Conservation (phyloP, 2,329 filamentous ascomycete species). For the Graphilbum fragrans region DNA sequence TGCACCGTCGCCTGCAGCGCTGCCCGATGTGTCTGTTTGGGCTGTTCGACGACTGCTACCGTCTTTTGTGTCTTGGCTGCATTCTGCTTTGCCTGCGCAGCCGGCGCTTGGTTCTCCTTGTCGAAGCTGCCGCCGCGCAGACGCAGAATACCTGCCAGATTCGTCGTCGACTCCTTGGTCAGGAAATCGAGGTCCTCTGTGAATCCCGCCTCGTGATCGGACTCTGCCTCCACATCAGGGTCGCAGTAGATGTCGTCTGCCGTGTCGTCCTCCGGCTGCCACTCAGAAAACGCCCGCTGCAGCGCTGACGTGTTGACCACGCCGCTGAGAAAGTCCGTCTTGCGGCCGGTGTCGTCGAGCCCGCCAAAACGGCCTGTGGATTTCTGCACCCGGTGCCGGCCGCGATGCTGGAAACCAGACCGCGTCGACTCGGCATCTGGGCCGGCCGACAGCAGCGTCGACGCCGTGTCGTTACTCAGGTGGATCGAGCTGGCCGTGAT, state of each 20-base stretch:
- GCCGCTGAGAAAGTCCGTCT: constrained; percentile 7
- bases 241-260: constrained; percentile 1
- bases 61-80: background rate
- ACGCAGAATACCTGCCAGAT: constrained; percentile 7
- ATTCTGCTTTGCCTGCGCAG: background rate
- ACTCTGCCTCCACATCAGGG: background rate
- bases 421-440: constrained; percentile 13
- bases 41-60: background rate
- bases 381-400: constrained; percentile 8
- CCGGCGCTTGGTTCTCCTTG: constrained; percentile 8
- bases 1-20: constrained; percentile 11
- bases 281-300: constrained; percentile 12
- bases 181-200: background rate
- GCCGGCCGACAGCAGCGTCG: constrained; percentile 8
- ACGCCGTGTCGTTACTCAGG: constrained; percentile 2
- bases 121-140: constrained; percentile 1
- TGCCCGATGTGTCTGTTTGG: background rate
- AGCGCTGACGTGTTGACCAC: constrained; percentile 12
- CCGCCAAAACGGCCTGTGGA: constrained; percentile 10
- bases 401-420: constrained; percentile 6
- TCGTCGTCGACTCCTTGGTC: constrained; percentile 6
- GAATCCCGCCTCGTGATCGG: background rate
- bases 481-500: constrained; percentile 10
- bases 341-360: background rate
- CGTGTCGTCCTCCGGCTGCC: constrained; percentile 8